Evolutionary conservation across 2,329 filamentous ascomycete genomes (phyloP).

Genomic region (Fusarium sp.): DNA sequence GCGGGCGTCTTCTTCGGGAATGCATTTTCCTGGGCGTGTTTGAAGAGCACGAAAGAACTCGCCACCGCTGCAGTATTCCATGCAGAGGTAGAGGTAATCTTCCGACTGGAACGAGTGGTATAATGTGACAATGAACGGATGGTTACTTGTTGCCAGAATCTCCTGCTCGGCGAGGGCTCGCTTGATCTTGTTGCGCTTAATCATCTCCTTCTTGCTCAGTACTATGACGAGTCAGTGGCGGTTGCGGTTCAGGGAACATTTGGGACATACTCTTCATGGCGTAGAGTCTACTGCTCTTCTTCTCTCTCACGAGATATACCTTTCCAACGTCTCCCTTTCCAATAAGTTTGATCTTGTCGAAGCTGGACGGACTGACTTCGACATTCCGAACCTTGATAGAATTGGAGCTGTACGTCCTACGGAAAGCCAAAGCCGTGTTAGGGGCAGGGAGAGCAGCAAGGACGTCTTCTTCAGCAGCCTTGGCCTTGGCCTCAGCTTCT

Average conservation of each 20-base stretch:
- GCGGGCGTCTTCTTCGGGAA: constrained; percentile 94
- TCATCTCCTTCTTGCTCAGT: constrained; percentile 99
- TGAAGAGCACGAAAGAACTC: constrained; percentile 98
- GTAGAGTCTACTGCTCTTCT: constrained; percentile 95
- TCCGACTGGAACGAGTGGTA: constrained; percentile 99
- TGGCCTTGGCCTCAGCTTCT: constrained; percentile 46
- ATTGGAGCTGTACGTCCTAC: constrained; percentile 97
- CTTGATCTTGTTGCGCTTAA: constrained; percentile 99
- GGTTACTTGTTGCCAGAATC: constrained; percentile 97
- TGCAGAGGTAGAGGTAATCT: constrained; percentile 98
- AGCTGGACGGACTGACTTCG: constrained; percentile 93
- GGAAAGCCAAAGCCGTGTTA: constrained; percentile 80
- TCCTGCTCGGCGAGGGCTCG: constrained; percentile 96
- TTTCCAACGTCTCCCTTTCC: constrained; percentile 99
- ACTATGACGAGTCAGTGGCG: constrained; percentile 69
- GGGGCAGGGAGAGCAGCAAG: constrained; percentile 74
- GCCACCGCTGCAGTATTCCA: constrained; percentile 99
- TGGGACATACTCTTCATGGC: constrained; percentile 90
- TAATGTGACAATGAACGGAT: constrained; percentile 97
- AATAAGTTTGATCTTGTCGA: constrained; percentile 99
- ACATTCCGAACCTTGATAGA: constrained; percentile 99
- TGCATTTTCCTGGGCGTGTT: constrained; percentile 96
- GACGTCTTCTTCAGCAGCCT: constrained; percentile 61
- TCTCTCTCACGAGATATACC: constrained; percentile 96
- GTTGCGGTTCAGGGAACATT: not conserved